Percentiles rank a stretch among this genome's conserved stretches.
Evolutionary conservation across 164 flowering plant species (phyloP).

Genomic region (Annona squamosa): DNA sequence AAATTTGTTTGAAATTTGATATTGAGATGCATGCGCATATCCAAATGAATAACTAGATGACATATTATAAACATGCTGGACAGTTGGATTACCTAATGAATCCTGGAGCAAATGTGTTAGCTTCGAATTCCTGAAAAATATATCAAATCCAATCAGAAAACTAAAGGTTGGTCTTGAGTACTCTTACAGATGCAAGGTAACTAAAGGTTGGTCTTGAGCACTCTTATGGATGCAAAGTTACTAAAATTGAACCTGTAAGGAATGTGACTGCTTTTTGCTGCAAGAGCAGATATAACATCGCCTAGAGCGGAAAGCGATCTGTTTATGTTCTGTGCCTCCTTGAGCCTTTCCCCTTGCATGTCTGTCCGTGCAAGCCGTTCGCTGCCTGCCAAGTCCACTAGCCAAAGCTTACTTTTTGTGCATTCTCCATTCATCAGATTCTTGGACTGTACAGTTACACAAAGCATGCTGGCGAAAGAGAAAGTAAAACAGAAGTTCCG

Average conservation of each 20-base stretch:
- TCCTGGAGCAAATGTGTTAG: conserved; percentile 89
- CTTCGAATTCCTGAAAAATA: conserved; percentile 68
- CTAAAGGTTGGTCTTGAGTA: background rate
- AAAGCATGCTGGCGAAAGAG: conserved; percentile 58
- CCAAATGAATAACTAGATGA: background rate
- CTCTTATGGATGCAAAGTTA: background rate
- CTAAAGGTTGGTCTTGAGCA: background rate
- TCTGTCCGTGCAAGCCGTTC: conserved; percentile 89
- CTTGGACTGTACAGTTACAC: conserved; percentile 60
- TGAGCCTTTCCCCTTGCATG: conserved; percentile 78
- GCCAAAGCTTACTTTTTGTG: conserved; percentile 93
- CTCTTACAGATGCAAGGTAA: background rate
- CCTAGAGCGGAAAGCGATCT: conserved; percentile 90
- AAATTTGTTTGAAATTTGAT: background rate
- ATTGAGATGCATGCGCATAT: background rate
- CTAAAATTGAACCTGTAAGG: conserved; percentile 55
- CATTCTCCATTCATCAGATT: conserved; percentile 72
- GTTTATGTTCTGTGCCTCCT: conserved; percentile 88
- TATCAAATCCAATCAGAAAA: conserved; percentile 7
- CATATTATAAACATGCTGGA: background rate
- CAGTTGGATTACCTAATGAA: conserved; percentile 51
- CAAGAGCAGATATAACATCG: conserved; percentile 83
- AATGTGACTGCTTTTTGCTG: conserved; percentile 73
- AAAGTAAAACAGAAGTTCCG: background rate
- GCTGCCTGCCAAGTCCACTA: conserved; percentile 89